A percentile compares a stretch with the other conserved stretches of the same genome.
Conservation (phyloP, 495 filamentous ascomycete genomes). For the Cladorrhinum samala region DNA sequence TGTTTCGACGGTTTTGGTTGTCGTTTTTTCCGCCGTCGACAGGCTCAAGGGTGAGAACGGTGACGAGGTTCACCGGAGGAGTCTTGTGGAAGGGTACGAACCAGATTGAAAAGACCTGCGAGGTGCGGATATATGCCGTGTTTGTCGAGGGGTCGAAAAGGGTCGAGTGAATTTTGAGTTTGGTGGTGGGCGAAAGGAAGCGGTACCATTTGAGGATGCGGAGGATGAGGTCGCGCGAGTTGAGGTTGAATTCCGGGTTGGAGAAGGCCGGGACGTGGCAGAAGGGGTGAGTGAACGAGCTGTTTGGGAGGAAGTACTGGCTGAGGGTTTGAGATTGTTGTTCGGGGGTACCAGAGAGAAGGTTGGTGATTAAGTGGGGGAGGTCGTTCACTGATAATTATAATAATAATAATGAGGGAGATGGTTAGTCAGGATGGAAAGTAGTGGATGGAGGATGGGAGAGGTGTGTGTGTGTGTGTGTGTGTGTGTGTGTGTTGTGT, state of each 20-base stretch:
- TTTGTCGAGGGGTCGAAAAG: slow-evolving; percentile 61
- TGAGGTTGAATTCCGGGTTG: slow-evolving; percentile 27
- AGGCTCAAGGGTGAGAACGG: slow-evolving; percentile 60
- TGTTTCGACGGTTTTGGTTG: slow-evolving; percentile 10
- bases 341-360: slow-evolving; percentile 59
- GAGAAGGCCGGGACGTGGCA: slow-evolving; percentile 62
- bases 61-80: slow-evolving; percentile 58
- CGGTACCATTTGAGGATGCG: slow-evolving; percentile 79
- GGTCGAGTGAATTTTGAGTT: slow-evolving; percentile 53
- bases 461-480: no score
- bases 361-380: slow-evolving; percentile 52
- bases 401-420: no score
- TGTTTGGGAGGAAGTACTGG: slow-evolving; percentile 60
- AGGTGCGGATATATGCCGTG: slow-evolving; percentile 62
- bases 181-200: slow-evolving; percentile 69
- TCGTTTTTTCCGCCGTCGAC: slow-evolving; percentile 3
- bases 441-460: no score
- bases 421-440: no score
- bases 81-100: slow-evolving; percentile 66
- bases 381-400: slow-evolving; percentile 40
- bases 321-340: slow-evolving; percentile 59
- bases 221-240: slow-evolving; percentile 56
- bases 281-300: slow-evolving; percentile 74
- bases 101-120: slow-evolving; percentile 71
- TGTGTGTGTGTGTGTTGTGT: no score